Base-by-base conservation (phyloP, 2,329 filamentous ascomycete species). In the Fusarium verticillioides region DNA sequence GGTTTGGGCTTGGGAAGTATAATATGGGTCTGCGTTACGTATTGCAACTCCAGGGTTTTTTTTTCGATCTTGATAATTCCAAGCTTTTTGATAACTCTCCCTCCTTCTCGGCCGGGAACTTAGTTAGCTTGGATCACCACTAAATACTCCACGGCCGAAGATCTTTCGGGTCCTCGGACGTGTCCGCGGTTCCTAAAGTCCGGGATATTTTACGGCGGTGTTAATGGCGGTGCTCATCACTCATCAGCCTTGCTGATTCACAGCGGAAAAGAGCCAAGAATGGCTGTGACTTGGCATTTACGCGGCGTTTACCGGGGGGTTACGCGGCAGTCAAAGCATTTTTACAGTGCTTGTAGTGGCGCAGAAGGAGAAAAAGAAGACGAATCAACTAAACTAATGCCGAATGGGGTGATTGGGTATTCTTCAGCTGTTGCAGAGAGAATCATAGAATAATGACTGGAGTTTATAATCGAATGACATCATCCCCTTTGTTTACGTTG, bases 1-100 rank as follows among this genome's bases (percentile, higher is more conserved):
- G 9, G 28, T 34, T 37, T 66, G 43, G n/a, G 30, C 13, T 16
- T 53, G 23, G 50, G 50, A n/a, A n/a, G n/a, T 40, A 18, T 54
- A 54, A 40, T 70, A 70, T 70, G 63, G 69, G 63, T 52, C 63
- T 66, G 56, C 23, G 40, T 59, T 61, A 71, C 59, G 71, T 59
- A 59, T 58, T 36, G 30, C 63, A 63, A 58, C 54, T 40, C 15
- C 34, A 15, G 43, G 30, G 40, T 36, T 23, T 23, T 23, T 21
- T 28, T 46, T 21, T 32, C 53, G 39, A 23, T 43, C 49, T 61
- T 42, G 43, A 32, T 43, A 43, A 34, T 73, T 54, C 61, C 70
- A 73, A 70, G 66, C 57, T 62, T 73, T 73, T 58, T 40, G 12
- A 19, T 37, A 43, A 23, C 16, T 28, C 50, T 71, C 40, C 49